phyloP scores from a whole-genome alignment of 2,329 filamentous ascomycete species.

The Aspergillus oerlinghausenensis region DNA sequence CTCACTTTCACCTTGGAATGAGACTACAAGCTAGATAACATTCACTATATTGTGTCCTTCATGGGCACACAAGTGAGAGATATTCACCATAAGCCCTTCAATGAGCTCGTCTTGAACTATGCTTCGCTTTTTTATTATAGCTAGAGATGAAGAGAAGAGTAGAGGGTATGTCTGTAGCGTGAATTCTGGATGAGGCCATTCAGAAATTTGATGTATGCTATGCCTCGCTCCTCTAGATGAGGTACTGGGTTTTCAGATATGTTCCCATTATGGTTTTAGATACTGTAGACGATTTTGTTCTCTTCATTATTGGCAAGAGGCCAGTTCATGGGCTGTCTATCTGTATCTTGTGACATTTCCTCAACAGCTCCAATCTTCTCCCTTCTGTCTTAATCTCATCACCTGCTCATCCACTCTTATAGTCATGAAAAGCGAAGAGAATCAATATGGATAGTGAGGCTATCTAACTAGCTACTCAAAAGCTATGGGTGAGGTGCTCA shows the following conservation, averaged over 20 bases:
- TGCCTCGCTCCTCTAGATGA: too few relatives aligned
- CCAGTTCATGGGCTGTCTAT: background rate
- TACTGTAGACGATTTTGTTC: too few relatives aligned
- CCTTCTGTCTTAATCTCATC: background rate
- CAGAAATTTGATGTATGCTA: too few relatives aligned
- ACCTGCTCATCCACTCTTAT: background rate
- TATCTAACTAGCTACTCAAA: too few relatives aligned
- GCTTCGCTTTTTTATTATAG: too few relatives aligned
- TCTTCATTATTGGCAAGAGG: background rate
- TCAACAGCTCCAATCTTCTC: background rate
- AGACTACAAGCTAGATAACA: background rate
- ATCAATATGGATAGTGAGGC: too few relatives aligned
- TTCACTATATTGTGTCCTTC: background rate
- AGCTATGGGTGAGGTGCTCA: too few relatives aligned
- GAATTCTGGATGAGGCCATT: background rate
- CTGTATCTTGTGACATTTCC: background rate
- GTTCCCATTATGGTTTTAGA: too few relatives aligned
- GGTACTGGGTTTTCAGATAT: too few relatives aligned
- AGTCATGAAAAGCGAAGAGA: too few relatives aligned
- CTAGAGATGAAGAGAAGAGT: background rate
- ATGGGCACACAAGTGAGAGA: background rate
- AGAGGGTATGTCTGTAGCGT: background rate
- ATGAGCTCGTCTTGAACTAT: too few relatives aligned
- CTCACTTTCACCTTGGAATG: background rate
- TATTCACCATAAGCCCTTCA: too few relatives aligned